phyloP scores from a whole-genome alignment of 1,284 basidiomycete species.

The Inonotus obliquus region DNA sequence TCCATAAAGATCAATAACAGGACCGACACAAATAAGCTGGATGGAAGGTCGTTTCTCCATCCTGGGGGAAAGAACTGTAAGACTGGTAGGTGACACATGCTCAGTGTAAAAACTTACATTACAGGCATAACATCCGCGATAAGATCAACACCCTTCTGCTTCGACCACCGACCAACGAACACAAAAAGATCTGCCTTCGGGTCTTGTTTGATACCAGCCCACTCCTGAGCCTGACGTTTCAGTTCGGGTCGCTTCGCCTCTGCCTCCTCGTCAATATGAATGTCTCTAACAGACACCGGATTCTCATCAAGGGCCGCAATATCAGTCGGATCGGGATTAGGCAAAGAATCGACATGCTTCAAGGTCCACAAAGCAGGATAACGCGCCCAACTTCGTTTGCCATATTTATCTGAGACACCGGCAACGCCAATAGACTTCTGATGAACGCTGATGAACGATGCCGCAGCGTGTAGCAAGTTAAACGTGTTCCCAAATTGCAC shows the following conservation, averaged over 20 bases:
- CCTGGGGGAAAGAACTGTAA: conserved; percentile 31
- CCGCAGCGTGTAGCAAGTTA: conserved; percentile 88
- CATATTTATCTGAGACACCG: conserved; percentile 94
- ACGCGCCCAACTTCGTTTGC: conserved; percentile 91
- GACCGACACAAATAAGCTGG: conserved; percentile 85
- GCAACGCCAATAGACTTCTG: conserved; percentile 91
- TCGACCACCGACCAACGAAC: conserved; percentile 95
- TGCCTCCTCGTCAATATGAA: conserved; percentile 75
- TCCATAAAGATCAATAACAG: conserved; percentile 91
- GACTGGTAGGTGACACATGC: conserved; percentile 18
- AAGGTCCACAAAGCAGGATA: conserved; percentile 93
- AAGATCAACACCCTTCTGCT: conserved; percentile 93
- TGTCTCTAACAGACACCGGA: conserved; percentile 65
- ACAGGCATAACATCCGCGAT: conserved; percentile 92
- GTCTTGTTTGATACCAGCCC: conserved; percentile 89
- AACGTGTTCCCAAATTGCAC: conserved; percentile 96
- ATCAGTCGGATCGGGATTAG: conserved; percentile 90
- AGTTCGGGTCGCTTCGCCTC: conserved; percentile 84
- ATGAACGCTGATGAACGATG: conserved; percentile 86
- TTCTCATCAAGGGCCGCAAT: conserved; percentile 86
- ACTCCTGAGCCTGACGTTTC: conserved; percentile 90
- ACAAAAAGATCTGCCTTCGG: conserved; percentile 87
- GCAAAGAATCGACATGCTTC: conserved; percentile 90
- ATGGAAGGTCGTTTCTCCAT: conserved; percentile 83
- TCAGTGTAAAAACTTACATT: conserved; percentile 45